These are phyloP conservation scores for Lanmaoa rubissima DNA, from an alignment of 768 basidiomycete genomes.

Conservation along the genomic window DNA sequence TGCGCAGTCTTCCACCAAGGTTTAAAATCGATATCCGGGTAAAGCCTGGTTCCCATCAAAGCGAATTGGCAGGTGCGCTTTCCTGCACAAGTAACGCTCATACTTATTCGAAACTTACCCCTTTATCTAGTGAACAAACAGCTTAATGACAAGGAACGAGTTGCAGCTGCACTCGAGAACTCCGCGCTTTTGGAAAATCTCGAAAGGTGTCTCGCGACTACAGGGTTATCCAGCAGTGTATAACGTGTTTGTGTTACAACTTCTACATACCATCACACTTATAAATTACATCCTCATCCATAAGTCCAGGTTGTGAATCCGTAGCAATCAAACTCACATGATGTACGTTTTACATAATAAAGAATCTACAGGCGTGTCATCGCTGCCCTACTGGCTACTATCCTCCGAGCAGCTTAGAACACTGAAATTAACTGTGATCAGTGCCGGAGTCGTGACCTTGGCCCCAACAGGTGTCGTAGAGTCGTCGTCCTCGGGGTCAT, in stretches of 20 bases:
- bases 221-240: slow-evolving; percentile 4
- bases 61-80: slow-evolving; percentile 77
- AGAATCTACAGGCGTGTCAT: background rate
- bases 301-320: background rate
- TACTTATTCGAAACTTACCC: background rate
- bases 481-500: slow-evolving; percentile 8
- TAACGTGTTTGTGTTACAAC: slow-evolving; percentile 6
- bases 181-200: slow-evolving; percentile 80
- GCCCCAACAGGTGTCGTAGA: slow-evolving; percentile 1
- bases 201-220: slow-evolving; percentile 67
- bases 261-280: background rate
- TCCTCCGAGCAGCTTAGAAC: background rate
- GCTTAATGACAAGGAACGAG: slow-evolving; percentile 97
- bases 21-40: slow-evolving; percentile 95
- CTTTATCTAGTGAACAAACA: slow-evolving; percentile 85
- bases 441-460: background rate
- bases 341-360: background rate
- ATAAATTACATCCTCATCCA: background rate
- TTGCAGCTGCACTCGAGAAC: slow-evolving; percentile 96
- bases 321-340: background rate
- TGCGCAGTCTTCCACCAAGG: slow-evolving; percentile 85
- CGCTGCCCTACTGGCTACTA: background rate
- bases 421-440: slow-evolving; percentile 18
- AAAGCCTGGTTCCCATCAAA: slow-evolving; percentile 94
- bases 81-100: background rate